Evolutionary conservation across 371 early-diverging fungal genomes (phyloP), one percentile per base, ranked within the genome.

Genomic region (Apophysomyces sp.): DNA sequence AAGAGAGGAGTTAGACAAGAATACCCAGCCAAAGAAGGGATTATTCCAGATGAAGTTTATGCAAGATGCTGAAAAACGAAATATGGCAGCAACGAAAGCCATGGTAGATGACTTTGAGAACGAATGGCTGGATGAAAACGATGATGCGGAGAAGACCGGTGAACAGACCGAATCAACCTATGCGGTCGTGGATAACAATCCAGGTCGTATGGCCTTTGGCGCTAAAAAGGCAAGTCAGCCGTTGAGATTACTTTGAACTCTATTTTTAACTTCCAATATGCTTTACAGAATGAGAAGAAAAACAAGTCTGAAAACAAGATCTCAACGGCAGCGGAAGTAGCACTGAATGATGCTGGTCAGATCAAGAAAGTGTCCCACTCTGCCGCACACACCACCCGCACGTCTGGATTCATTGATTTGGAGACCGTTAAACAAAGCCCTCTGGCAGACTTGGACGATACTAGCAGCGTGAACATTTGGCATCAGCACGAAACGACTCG

Each of bases 21-120:
- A 82, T 51, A 75, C 75, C 63, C 73, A 74, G 40, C 86, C 89
- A n/a, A 78, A 76, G 55, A 95, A 92, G 78, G 96, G 95, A 21
- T 63, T 98, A 30, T 89, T 94, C 65, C 88, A 83, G 7, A 97
- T 98, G 98, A 97, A 97, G 76, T 98, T 98, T 67, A 98, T 98
- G 98, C 92, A 94, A 73, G 85, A 84, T 55, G 93, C 87, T 58
- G 83, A 84, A 49, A 76, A 87, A 60, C 69, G 80, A 41, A 74
- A 86, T 52, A 64, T 74, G 31, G 69, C 81, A n/a, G 68, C 75
- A 21, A 81, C 86, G 24, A 74, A 80, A 51, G 74, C 74, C 55
- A 80, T 86, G 67, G 65, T 82, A 51, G 81, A 80, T 18, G 79
- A 76, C 31, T 74, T 78, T 63, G 62, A 69, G 37, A 66, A 69